These are phyloP conservation scores for Colletotrichum noveboracense DNA, from an alignment of 2,329 filamentous ascomycete species.

Conservation along the genomic window DNA sequence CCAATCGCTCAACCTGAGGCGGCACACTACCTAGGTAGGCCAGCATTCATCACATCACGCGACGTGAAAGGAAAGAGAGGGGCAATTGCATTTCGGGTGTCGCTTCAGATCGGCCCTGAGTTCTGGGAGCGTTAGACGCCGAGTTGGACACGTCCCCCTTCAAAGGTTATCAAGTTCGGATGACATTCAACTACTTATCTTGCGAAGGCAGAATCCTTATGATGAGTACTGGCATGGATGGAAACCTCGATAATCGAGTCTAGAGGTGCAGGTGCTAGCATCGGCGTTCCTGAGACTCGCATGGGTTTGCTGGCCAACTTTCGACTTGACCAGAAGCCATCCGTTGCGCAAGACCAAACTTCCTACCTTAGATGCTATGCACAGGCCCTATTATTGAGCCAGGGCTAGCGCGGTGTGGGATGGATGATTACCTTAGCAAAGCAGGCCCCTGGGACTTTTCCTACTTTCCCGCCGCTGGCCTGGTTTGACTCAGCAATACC, in stretches of 20 bases:
- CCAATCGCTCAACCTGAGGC: neutral
- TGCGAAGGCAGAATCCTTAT: neutral
- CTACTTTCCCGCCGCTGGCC: neutral
- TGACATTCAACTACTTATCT: neutral
- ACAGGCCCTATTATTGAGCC: neutral
- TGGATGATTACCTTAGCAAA: neutral
- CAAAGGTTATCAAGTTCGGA: neutral
- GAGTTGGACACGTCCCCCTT: no score
- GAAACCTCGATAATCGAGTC: neutral
- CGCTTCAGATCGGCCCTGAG: neutral
- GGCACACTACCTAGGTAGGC: neutral
- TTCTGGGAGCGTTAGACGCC: neutral
- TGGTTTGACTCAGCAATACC: neutral
- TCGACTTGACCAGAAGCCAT: neutral
- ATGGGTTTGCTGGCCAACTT: neutral
- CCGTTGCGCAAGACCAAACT: neutral
- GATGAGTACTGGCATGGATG: neutral
- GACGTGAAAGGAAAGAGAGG: neutral
- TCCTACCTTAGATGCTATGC: neutral
- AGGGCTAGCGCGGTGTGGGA: neutral
- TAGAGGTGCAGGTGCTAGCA: neutral
- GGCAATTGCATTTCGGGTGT: neutral
- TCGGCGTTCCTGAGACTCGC: neutral
- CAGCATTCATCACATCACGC: neutral
- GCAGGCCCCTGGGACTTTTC: neutral